Conservation (phyloP, 2,329 filamentous ascomycete genomes). For the Magnaporthiopsis poae region DNA sequence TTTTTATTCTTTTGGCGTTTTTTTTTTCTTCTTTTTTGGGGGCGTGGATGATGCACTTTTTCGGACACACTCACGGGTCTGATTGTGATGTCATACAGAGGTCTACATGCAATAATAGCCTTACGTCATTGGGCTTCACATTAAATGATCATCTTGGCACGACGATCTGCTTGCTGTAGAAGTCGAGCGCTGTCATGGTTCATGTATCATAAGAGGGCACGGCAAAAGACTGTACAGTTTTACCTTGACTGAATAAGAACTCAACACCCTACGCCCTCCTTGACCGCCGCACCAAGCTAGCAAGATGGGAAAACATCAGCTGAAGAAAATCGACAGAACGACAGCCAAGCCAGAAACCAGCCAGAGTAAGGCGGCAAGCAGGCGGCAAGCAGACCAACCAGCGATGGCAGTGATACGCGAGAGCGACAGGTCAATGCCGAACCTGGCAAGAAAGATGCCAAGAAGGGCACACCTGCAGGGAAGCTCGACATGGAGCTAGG, state of each 20-base stretch:
- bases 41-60: background rate
- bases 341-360: background rate
- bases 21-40: background rate
- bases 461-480: conserved; percentile 14
- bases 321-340: background rate
- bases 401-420: background rate
- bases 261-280: too few relatives aligned
- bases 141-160: background rate
- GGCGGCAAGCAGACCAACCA: too few relatives aligned
- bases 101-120: background rate
- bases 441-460: too few relatives aligned
- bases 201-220: too few relatives aligned
- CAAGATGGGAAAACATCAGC: background rate
- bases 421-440: background rate
- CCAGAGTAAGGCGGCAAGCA: background rate
- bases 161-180: background rate
- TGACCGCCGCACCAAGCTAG: background rate
- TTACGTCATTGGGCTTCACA: background rate
- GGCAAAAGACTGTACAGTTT: too few relatives aligned
- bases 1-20: background rate
- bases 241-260: too few relatives aligned
- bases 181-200: too few relatives aligned
- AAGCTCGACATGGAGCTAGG: conserved; percentile 17
- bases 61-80: too few relatives aligned
- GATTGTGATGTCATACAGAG: background rate